Base-by-base conservation (phyloP, 441 rosid species). In the Corymbia calophylla region DNA sequence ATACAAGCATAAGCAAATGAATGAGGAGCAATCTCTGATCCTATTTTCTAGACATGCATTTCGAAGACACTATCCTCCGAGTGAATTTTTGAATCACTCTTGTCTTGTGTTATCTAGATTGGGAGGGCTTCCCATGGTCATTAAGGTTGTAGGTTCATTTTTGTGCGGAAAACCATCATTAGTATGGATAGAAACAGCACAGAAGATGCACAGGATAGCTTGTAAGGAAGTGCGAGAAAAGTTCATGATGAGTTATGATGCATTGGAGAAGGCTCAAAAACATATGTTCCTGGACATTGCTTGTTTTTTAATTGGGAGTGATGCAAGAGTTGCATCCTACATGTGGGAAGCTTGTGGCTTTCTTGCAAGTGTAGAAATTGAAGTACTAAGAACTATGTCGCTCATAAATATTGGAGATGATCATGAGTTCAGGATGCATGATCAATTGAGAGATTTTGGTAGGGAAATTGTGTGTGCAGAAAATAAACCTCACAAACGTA, bases 321-420 rank as follows among this genome's bases (percentile, higher is more conserved):
- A 66, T 3, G 44, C 5, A 16, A 66, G 44, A 31, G 21, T 66
- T 66, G 77, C 77, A 16, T 31, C 5, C 6, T 66, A 31, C 12
- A 66, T 66, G 77, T 66, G 77, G 77, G 39, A 66, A 8, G 44
- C 77, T 8, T 66, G 77, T 16, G 77, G 39, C 44, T 66, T 66
- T 66, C 31, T 0, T 31, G 1, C 44, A 0, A 31, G 5, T 23
- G 0, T 0, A 16, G 77, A 23, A 31, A 66, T 66, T 66, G 77
- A 31, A 66, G 44, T 31, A 4, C 2, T 66, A 3, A 66, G 23
- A 66, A 31, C 44, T 16, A 8, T 31, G 77, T 66, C 21, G 0
- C 1, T 66, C 11, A 31, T 66, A 7, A 66, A 17, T 0, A 16
- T 66, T 66, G 77, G 39, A 31, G 12, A 31, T 66, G 31, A 66